A percentile compares a stretch with the other conserved stretches of the same genome.
These are phyloP conservation scores for Fonsecaea erecta DNA, from an alignment of 2,329 filamentous ascomycete genomes.

Conservation along the genomic window DNA sequence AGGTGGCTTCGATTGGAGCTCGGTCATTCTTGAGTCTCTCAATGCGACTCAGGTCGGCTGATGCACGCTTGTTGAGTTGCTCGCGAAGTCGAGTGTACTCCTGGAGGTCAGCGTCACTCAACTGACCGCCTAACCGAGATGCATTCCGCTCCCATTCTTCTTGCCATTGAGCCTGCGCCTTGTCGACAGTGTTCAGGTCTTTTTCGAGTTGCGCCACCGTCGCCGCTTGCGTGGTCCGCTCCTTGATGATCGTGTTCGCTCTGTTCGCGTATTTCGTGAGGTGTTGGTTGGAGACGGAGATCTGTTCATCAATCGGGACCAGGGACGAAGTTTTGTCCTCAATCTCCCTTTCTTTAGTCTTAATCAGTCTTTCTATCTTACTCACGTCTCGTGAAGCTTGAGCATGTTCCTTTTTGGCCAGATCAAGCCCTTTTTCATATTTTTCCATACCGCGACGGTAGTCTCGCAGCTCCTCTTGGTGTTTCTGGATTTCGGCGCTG, in stretches of 20 bases:
- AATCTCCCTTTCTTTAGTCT: slow-evolving; percentile 81
- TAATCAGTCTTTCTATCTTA: slow-evolving; percentile 84
- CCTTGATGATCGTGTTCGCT: slow-evolving; percentile 72
- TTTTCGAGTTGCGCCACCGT: slow-evolving; percentile 76
- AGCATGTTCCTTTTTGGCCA: slow-evolving; percentile 81
- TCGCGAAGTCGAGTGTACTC: slow-evolving; percentile 85
- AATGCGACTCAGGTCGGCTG: slow-evolving; percentile 78
- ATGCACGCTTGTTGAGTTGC: slow-evolving; percentile 81
- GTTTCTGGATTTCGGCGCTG: slow-evolving; percentile 84
- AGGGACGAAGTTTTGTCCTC: slow-evolving; percentile 84
- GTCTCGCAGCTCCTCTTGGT: slow-evolving; percentile 94
- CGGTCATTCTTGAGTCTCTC: slow-evolving; percentile 86
- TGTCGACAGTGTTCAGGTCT: slow-evolving; percentile 81
- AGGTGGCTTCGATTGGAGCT: slow-evolving; percentile 88
- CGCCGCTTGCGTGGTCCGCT: slow-evolving; percentile 72
- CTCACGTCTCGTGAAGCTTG: slow-evolving; percentile 75
- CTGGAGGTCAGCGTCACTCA: slow-evolving; percentile 83
- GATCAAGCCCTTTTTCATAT: slow-evolving; percentile 78
- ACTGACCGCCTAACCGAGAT: slow-evolving; percentile 81
- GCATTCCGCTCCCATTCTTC: slow-evolving; percentile 82
- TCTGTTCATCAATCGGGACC: slow-evolving; percentile 90
- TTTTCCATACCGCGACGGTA: slow-evolving; percentile 84
- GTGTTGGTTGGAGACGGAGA: slow-evolving; percentile 75
- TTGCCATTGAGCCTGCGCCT: slow-evolving; percentile 85
- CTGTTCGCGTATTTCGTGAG: slow-evolving; percentile 70